Conservation (phyloP, 257 asterid species). For the Jacaranda mimosifolia region DNA sequence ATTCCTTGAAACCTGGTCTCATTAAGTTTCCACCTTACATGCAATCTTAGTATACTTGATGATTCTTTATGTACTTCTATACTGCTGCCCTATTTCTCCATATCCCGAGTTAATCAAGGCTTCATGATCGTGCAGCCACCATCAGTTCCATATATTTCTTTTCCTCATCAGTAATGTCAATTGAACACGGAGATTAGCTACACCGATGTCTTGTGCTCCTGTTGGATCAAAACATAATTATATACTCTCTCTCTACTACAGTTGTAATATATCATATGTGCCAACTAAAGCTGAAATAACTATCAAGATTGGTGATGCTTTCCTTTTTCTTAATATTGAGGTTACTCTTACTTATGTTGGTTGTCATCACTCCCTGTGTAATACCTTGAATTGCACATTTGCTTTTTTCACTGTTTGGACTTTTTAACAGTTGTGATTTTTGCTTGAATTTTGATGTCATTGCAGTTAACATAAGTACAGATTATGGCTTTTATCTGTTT, state of each 20-base stretch:
- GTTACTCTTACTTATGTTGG: background rate
- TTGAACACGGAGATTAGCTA: background rate
- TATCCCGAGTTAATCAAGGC: background rate
- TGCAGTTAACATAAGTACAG: constrained; percentile 20
- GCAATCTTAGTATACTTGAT: constrained; percentile 10
- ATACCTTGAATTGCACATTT: constrained; percentile 6
- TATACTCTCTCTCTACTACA: constrained; percentile 1
- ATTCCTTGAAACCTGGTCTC: background rate
- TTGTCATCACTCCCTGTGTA: background rate
- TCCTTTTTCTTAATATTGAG: background rate
- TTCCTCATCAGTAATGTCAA: background rate
- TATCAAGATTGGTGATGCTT: constrained; percentile 9
- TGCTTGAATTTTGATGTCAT: constrained; percentile 23
- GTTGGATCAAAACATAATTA: background rate
- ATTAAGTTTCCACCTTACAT: constrained; percentile 16
- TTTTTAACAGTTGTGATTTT: background rate
- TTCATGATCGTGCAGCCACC: background rate
- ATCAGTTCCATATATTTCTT: background rate
- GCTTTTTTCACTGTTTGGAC: background rate
- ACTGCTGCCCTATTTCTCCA: background rate
- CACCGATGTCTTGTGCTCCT: constrained; percentile 13
- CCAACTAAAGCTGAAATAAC: background rate
- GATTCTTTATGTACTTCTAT: background rate
- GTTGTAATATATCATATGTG: background rate
- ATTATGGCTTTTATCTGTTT: background rate